Conservation (phyloP, 177 flowering plant species). For the Telopea speciosissima region DNA sequence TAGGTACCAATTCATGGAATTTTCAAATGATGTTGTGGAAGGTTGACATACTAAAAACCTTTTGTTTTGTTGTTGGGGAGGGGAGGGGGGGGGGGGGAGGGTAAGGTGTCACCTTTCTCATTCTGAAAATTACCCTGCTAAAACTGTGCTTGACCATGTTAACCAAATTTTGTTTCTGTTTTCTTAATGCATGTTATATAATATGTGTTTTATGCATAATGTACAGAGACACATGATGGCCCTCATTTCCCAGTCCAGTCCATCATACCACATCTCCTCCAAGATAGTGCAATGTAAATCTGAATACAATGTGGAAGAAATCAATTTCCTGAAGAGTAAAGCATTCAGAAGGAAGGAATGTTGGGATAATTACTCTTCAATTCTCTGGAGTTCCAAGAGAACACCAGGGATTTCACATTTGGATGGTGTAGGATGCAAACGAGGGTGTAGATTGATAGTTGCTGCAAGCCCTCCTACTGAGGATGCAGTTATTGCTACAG, state of each 20-base stretch:
- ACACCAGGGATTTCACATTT: conserved; percentile 12
- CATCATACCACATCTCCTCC: not conserved
- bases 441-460: conserved; percentile 44
- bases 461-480: conserved; percentile 33
- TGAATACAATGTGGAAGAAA: conserved; percentile 18
- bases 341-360: conserved; percentile 24
- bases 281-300: not conserved
- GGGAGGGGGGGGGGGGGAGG: too few relatives aligned
- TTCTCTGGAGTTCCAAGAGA: conserved; percentile 21
- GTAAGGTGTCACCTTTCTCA: too few relatives aligned
- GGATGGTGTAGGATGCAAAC: conserved; percentile 20
- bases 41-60: not conserved
- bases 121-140: too few relatives aligned
- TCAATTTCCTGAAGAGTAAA: conserved; percentile 5
- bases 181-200: not conserved
- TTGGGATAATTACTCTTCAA: conserved; percentile 22
- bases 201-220: not conserved
- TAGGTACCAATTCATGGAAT: not conserved
- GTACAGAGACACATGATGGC: not conserved
- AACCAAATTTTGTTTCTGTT: not conserved
- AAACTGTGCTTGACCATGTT: not conserved
- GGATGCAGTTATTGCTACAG: conserved; percentile 67
- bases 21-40: not conserved
- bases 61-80: too few relatives aligned
- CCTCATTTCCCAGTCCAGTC: not conserved